Evolutionary conservation across 371 early-diverging fungal species (phyloP), one percentile per base, ranked within the genome.

Genomic region (Mortierella polycephala): DNA sequence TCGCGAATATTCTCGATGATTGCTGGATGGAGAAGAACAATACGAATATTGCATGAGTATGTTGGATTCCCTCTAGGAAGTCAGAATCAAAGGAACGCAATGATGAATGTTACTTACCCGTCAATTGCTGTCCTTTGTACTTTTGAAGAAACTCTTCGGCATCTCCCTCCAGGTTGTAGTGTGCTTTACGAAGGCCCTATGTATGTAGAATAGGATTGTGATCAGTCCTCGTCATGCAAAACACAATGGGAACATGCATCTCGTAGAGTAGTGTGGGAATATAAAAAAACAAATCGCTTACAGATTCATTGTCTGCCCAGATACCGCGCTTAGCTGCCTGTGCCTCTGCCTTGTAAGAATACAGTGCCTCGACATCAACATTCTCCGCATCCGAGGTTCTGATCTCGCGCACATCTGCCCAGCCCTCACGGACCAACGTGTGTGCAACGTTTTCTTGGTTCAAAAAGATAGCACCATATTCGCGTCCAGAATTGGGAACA

Each of bases 1-100:
- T 96, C 97, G 57, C 96, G 94, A 13, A 97, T 93, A 81, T 93
- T 96, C 81, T 98, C 98, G 74, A 98, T 86, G 20, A 96, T 89
- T 42, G 93, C 98, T 87, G 46, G 53, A 49, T 54, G 47, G 12
- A 20, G 30, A 23, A 40, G 39, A 47, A 57, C 16, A 52, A n/a
- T 30, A 41, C 21, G 12, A 7, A 44, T 45, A 45, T 12, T 8
- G 51, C 7, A 51, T 21, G 55, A 39, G 16, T 53, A 0, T 13
- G 12, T 4, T 30, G 30, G 30, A 30, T 30, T 30, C 30, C 30
- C 30, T 30, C 30, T 30, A 30, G 30, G 30, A 30, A 30, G 30
- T 30, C 30, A 30, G 30, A 30, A 30, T 30, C 30, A 30, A 30
- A 30, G 30, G 30, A 30, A 30, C 30, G 30, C 30, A 30, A 30